Base-by-base conservation (phyloP, 768 basidiomycete genomes). In the Daedaleopsis nitida region DNA sequence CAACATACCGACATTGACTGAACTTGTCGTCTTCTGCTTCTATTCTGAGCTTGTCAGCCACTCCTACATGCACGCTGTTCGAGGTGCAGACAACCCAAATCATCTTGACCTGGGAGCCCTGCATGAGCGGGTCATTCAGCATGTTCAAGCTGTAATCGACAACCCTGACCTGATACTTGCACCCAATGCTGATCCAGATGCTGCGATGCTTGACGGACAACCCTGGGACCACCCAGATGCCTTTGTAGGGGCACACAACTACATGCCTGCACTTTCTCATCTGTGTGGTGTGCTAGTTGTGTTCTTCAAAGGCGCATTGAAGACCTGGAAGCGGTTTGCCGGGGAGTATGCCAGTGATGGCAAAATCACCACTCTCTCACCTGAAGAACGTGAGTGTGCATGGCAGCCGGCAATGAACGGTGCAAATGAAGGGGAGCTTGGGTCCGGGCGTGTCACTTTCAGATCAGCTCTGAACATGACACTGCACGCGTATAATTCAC, bases 1-100 rank as follows among this genome's bases (percentile, higher is more conserved):
- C 1, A 64, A 67, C 35, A 10, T 42, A 1, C 51, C 59, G 11
- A 66, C 66, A 27, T 57, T 64, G 35, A 67, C 66, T 37, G 64
- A 67, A 51, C 60, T 67, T n/a, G 59, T 52, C 4, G 65, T 56
- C 27, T 23, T 69, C 12, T 52, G 65, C 16, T 34, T 62, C 7
- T 64, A 62, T 52, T 21, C 37, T 35, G 32, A 61, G 16, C 16
- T 34, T 3, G 39, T 69, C 58, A 51, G 27, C 34, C 53, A 60
- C 16, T 67, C 65, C 14, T 68, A 69, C 37, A 32, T 57, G 3
- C 45, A 45, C 16, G 23, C 12, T 2, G 17, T 35, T 21, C 47
- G 47, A 13, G 34, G 35, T 12, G 13, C 16, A 32, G 27, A 32
- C 3, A 7, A 32, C 1, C 47, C 21, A 11, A 57, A 57, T 13